These are phyloP conservation scores for Fusarium pseudograminearum DNA, from an alignment of 2,329 filamentous ascomycete genomes.

Conservation along the genomic window DNA sequence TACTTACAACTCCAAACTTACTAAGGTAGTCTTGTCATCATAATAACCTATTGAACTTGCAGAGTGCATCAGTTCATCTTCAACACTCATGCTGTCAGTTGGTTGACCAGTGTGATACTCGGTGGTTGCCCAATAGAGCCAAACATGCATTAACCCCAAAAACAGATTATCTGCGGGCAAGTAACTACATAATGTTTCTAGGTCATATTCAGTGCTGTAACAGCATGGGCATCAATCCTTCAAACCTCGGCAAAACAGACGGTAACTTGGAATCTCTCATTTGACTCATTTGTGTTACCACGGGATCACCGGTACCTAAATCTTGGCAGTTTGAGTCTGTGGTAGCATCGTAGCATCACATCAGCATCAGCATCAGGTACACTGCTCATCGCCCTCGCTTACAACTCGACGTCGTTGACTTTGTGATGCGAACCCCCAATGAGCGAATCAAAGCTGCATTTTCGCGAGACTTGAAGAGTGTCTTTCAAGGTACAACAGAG, in stretches of 20 bases:
- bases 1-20: background rate
- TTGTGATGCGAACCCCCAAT: conserved; percentile 20
- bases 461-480: conserved; percentile 26
- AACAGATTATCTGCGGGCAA: background rate
- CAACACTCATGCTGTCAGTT: background rate
- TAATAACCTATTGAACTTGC: background rate
- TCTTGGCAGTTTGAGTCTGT: background rate
- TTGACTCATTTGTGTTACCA: conserved; percentile 4
- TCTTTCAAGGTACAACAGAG: conserved; percentile 28
- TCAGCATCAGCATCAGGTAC: conserved; percentile 19
- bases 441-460: conserved; percentile 10
- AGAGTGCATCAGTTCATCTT: background rate
- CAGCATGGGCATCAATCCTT: background rate
- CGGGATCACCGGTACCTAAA: conserved; percentile 3
- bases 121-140: conserved; percentile 6
- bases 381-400: conserved; percentile 28
- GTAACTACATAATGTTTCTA: background rate
- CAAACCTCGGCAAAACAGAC: background rate
- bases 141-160: background rate
- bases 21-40: no score
- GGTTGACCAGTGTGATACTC: background rate
- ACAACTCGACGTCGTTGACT: conserved; percentile 3
- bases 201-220: background rate
- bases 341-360: conserved; percentile 24
- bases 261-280: background rate